Percentiles rank a stretch among this genome's conserved stretches.
Conservation (phyloP, 208 protist genomes). For the Trypanosoma scelopori region DNA sequence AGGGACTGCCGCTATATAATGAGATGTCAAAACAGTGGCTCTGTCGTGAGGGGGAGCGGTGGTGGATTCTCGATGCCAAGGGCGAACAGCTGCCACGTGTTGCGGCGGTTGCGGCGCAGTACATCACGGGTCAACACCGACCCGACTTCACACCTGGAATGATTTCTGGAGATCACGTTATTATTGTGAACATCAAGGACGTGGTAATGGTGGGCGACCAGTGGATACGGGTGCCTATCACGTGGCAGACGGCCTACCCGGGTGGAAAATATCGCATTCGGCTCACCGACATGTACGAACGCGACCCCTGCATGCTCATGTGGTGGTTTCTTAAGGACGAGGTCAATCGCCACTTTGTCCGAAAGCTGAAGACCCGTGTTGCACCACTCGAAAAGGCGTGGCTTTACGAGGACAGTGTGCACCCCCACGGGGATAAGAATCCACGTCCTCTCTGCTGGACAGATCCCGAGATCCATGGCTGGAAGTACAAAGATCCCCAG, state of each 20-base stretch:
- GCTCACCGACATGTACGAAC: conserved; percentile 91
- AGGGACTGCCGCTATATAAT: conserved; percentile 88
- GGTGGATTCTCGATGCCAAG: conserved; percentile 89
- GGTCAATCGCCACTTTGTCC: conserved; percentile 89
- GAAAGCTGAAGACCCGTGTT: conserved; percentile 87
- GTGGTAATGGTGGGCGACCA: conserved; percentile 89
- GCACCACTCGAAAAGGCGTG: conserved; percentile 92
- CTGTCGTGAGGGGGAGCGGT: conserved; percentile 86
- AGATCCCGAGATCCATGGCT: conserved; percentile 52
- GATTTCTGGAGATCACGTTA: conserved; percentile 87
- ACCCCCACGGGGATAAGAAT: conserved; percentile 87
- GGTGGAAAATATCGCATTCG: conserved; percentile 90
- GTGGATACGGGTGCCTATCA: conserved; percentile 90
- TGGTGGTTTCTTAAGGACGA: conserved; percentile 92
- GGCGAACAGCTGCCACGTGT: conserved; percentile 88
- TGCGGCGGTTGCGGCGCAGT: conserved; percentile 78
- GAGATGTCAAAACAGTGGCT: conserved; percentile 92
- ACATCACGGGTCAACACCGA: conserved; percentile 90
- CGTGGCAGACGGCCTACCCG: conserved; percentile 91
- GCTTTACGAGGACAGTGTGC: conserved; percentile 87
- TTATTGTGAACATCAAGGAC: conserved; percentile 92
- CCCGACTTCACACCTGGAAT: conserved; percentile 90
- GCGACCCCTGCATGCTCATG: conserved; percentile 93
- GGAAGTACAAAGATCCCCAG: conserved; percentile 77
- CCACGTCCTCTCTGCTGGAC: conserved; percentile 83